Evolutionary conservation across 208 protist species (phyloP).

Genomic region (Herpetomonas tarakana): DNA sequence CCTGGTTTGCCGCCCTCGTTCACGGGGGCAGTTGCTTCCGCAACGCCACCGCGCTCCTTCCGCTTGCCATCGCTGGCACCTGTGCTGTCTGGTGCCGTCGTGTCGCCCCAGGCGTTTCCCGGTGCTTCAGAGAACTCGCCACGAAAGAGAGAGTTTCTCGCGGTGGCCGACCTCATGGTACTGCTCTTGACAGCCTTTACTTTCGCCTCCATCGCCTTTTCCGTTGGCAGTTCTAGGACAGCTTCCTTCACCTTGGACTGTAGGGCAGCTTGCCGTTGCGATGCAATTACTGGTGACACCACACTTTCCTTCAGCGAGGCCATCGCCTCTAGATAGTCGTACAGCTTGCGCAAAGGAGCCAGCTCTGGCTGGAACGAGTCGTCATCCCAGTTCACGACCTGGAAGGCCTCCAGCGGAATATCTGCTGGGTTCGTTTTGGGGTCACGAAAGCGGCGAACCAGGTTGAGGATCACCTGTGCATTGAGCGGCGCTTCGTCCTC

Average conservation of each 20-base stretch:
- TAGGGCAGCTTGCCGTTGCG: conserved; percentile 1
- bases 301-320: conserved; percentile 16
- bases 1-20: neutral
- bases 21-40: neutral
- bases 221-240: conserved; percentile 32
- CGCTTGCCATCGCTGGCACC: neutral
- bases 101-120: neutral
- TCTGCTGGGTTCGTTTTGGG: conserved; percentile 18
- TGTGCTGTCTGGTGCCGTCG: no score
- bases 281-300: neutral
- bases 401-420: conserved; percentile 30
- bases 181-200: conserved; percentile 5
- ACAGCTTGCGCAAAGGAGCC: conserved; percentile 30
- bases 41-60: neutral
- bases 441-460: conserved; percentile 27
- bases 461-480: conserved; percentile 40
- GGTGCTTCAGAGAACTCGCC: neutral
- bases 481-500: conserved; percentile 42
- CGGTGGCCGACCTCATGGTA: neutral
- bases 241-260: conserved; percentile 32
- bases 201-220: conserved; percentile 28
- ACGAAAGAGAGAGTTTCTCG: neutral
- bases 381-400: conserved; percentile 49
- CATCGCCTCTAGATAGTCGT: conserved; percentile 58
- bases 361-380: conserved; percentile 41